Evolutionary conservation across 2,329 filamentous ascomycete species (phyloP).

Genomic region (Hansfordia pulvinata): DNA sequence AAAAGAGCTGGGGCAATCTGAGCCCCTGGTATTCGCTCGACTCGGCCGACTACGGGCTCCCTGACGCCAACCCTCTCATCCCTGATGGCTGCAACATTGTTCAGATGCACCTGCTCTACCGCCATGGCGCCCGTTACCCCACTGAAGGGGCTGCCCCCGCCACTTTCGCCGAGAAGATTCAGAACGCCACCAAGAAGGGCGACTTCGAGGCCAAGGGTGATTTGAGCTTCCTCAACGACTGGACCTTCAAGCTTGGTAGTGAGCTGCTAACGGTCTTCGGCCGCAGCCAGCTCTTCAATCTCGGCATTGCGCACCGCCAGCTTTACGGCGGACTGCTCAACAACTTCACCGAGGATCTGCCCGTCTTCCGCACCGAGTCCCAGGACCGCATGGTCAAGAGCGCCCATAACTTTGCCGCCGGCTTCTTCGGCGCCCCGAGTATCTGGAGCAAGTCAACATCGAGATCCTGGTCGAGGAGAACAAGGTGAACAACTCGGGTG

Average conservation of each 20-base stretch:
- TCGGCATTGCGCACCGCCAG: conserved; percentile 24
- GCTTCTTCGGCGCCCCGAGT: conserved; percentile 20
- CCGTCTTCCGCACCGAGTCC: conserved; percentile 20
- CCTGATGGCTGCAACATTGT: conserved; percentile 15
- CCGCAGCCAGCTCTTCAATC: conserved; percentile 24
- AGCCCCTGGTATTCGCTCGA: conserved; percentile 19
- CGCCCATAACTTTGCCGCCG: conserved; percentile 16
- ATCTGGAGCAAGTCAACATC: conserved; percentile 16
- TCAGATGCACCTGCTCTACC: conserved; percentile 18
- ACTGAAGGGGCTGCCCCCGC: conserved; percentile 14
- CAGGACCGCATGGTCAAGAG: conserved; percentile 20
- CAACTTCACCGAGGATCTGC: conserved; percentile 24
- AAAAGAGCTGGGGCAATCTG: conserved; percentile 18
- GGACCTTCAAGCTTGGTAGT: conserved; percentile 20
- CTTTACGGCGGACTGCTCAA: conserved; percentile 27
- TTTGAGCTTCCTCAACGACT: conserved; percentile 15
- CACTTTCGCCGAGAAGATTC: conserved; percentile 17
- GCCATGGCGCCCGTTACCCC: conserved; percentile 19
- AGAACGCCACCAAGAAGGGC: conserved; percentile 18
- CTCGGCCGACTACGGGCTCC: conserved; percentile 17
- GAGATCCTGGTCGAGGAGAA: conserved; percentile 18
- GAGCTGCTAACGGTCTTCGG: conserved; percentile 22
- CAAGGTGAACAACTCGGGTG: conserved; percentile 16
- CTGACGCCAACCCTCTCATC: conserved; percentile 14
- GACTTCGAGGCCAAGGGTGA: conserved; percentile 16